Evolutionary conservation across 257 asterid species (phyloP).

Genomic region (Nicotiana noctiflora): DNA sequence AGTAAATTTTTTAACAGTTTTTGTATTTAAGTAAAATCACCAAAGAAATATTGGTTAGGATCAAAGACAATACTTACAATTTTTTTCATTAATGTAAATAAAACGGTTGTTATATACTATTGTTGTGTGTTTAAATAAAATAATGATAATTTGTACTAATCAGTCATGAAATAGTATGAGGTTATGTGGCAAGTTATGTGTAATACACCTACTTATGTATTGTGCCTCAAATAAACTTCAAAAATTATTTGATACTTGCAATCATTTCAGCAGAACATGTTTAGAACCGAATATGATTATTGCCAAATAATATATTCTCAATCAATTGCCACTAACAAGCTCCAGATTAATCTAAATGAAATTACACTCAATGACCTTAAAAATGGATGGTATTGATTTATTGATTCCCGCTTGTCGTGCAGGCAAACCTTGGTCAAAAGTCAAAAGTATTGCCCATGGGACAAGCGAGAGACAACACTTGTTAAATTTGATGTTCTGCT

Average conservation of each 20-base stretch:
- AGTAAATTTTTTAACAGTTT: background rate
- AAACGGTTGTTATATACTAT: no score
- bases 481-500: no score
- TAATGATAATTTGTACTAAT: background rate
- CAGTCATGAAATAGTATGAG: background rate
- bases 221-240: background rate
- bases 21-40: background rate
- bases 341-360: background rate
- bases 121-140: background rate
- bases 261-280: background rate
- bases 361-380: no score
- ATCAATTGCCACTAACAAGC: background rate
- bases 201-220: background rate
- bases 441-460: no score
- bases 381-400: no score
- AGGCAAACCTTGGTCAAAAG: no score
- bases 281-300: background rate
- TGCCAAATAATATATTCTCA: background rate
- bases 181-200: background rate
- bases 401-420: no score
- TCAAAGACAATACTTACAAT: background rate
- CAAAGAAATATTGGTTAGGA: background rate
- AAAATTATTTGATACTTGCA: background rate
- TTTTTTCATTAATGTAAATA: no score
- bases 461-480: no score